Base-by-base conservation (phyloP, 192 early-diverging fungal genomes). In the Coemansia sp. region DNA sequence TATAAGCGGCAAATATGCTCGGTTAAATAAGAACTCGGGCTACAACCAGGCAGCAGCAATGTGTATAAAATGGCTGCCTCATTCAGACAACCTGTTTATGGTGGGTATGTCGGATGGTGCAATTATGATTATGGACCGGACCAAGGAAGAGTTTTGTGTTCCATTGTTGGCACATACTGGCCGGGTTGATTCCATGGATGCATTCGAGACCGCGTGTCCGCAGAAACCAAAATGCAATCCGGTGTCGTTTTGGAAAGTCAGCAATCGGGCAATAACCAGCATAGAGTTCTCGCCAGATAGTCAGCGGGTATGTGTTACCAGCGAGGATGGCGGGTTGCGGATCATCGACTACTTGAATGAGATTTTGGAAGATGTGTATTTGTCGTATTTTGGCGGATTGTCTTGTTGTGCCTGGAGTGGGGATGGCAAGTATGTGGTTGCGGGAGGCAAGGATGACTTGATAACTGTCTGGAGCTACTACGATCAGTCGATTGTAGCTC, bases 371-470 rank as follows among this genome's bases (percentile, higher is more conserved):
- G 91, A 94, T 73, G 87, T 88, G 0, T 94, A 87, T 53, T 61
- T 57, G 28, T 80, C 84, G 28, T 96, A 92, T 60, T 96, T 93
- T 79, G 94, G 92, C 50, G 94, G 90, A 0, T 65, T 99, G 10
- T 81, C 77, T 13, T 96, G 94, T 61, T 87, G 88, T 9, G 80
- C 84, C 8, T 99, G 93, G 92, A 94, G 93, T 59, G 89, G 88
- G 9, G 94, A 97, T 66, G 90, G 89, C 38, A 86, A 83, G 60
- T 94, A 88, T 53, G 71, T 92, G 16, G 61, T 89, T 52, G 85
- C 88, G 3, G 93, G 96, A 19, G 92, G 93, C 9, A 91, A 98
- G 58, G 94, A 98, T 71, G 93, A 98, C 61, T 59, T 96, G 11
- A 74, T 98, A 10, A 89, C 89, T 0, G 83, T 98, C 13, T 96